phyloP scores from a whole-genome alignment of 176 grass and related monocot species.

The Aegilops sharonensis region DNA sequence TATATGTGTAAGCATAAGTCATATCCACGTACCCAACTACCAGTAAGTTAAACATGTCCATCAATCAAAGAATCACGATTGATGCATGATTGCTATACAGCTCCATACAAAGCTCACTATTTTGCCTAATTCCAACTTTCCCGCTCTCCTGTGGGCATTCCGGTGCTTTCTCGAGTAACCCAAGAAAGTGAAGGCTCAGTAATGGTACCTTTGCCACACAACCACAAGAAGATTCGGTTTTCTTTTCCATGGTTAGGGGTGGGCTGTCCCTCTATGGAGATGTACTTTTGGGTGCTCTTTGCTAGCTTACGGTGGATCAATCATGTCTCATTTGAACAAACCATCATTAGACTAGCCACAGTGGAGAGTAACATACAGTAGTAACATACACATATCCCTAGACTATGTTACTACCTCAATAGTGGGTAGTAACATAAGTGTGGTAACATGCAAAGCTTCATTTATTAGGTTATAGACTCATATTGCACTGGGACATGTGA shows the following conservation, averaged over 20 bases:
- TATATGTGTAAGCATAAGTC: background rate
- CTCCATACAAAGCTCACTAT: background rate
- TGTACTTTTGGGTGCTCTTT: background rate
- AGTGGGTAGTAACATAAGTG: no score
- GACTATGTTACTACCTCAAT: no score
- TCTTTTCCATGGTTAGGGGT: background rate
- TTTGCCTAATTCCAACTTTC: background rate
- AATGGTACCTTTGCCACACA: background rate
- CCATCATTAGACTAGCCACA: no score
- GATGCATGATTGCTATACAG: background rate
- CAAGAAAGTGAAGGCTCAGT: background rate
- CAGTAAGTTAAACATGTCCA: no score
- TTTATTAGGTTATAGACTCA: no score
- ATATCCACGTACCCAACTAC: background rate
- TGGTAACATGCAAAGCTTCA: no score
- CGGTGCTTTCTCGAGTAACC: background rate
- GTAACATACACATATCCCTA: no score
- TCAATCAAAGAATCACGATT: background rate
- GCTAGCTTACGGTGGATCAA: background rate
- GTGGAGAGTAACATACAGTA: no score
- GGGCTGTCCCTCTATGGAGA: background rate
- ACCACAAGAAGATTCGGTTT: background rate
- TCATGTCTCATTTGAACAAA: background rate
- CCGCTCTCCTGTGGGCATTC: background rate
- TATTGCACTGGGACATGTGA: no score